Percentiles rank a stretch among this genome's conserved stretches.
Conservation (phyloP, 2,329 filamentous ascomycete species). For the Cercospora sojina region DNA sequence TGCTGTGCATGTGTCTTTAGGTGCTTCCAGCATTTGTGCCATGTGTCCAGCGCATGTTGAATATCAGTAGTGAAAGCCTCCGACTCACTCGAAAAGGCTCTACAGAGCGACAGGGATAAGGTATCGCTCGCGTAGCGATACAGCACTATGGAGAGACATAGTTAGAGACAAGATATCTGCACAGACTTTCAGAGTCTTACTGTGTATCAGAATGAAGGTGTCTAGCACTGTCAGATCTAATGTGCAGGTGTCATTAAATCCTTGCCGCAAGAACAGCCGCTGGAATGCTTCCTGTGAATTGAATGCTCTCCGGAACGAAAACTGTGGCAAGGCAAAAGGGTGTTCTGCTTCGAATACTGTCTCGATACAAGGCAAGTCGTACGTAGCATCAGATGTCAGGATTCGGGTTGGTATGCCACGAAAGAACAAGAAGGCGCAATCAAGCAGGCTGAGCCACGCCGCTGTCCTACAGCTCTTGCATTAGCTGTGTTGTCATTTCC, state of each 20-base stretch:
- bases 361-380: conserved; percentile 18
- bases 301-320: conserved; percentile 11
- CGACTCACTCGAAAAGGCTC: background rate
- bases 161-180: background rate
- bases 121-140: conserved; percentile 16
- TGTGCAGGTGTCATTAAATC: background rate
- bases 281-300: conserved; percentile 12
- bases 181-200: background rate
- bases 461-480: background rate
- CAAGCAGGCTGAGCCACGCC: conserved; percentile 14
- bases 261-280: background rate
- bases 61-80: background rate
- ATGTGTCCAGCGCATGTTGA: conserved; percentile 16
- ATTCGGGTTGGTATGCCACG: conserved; percentile 18
- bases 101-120: background rate
- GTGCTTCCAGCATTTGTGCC: conserved; percentile 17
- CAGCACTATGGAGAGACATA: conserved; percentile 5
- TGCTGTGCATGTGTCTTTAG: conserved; percentile 11
- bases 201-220: conserved; percentile 22
- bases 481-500: background rate
- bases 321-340: conserved; percentile 17
- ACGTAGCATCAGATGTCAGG: conserved; percentile 8
- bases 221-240: conserved; percentile 20
- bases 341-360: conserved; percentile 16
- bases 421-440: conserved; percentile 23